A percentile compares a stretch with the other conserved stretches of the same genome.
These are phyloP conservation scores for Nothophoma quercina DNA, from an alignment of 2,329 filamentous ascomycete genomes.

Conservation along the genomic window DNA sequence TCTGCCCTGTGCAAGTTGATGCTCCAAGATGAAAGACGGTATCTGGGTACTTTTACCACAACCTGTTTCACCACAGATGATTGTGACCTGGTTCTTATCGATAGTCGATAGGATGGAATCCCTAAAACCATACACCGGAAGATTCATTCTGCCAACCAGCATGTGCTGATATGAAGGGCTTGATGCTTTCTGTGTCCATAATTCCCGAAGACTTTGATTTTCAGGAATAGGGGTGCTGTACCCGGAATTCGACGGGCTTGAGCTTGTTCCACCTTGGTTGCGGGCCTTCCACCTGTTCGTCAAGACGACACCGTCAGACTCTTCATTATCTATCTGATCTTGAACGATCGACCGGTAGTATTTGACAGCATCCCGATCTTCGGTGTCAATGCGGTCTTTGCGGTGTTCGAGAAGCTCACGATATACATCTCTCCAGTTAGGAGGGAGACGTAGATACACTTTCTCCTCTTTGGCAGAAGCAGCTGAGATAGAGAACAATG, in stretches of 20 bases:
- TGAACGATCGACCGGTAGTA: conserved; percentile 75
- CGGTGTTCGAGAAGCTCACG: conserved; percentile 75
- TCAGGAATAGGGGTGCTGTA: conserved; percentile 36
- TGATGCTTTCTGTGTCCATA: conserved; percentile 62
- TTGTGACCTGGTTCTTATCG: conserved; percentile 82
- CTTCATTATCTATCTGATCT: conserved; percentile 65
- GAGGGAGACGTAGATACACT: conserved; percentile 77
- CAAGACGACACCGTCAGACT: conserved; percentile 68
- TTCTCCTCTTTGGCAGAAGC: conserved; percentile 86
- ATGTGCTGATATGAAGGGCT: conserved; percentile 74
- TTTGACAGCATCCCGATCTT: conserved; percentile 73
- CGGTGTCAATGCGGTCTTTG: conserved; percentile 73
- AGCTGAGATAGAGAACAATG: conserved; percentile 81
- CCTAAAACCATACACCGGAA: conserved; percentile 90
- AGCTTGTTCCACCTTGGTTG: conserved; percentile 37
- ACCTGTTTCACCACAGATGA: conserved; percentile 95
- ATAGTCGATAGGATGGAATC: conserved; percentile 79
- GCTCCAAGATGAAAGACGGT: conserved; percentile 90
- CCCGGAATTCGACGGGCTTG: conserved; percentile 39
- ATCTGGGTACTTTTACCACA: conserved; percentile 98
- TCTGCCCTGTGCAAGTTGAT: conserved; percentile 81
- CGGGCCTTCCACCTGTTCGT: conserved; percentile 73
- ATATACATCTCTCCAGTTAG: conserved; percentile 86
- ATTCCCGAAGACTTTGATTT: conserved; percentile 55
- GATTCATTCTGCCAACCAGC: conserved; percentile 76